A percentile compares a stretch with the other conserved stretches of the same genome.
These are phyloP conservation scores for Boletales sp. DNA, from an alignment of 768 basidiomycete genomes.

Conservation along the genomic window DNA sequence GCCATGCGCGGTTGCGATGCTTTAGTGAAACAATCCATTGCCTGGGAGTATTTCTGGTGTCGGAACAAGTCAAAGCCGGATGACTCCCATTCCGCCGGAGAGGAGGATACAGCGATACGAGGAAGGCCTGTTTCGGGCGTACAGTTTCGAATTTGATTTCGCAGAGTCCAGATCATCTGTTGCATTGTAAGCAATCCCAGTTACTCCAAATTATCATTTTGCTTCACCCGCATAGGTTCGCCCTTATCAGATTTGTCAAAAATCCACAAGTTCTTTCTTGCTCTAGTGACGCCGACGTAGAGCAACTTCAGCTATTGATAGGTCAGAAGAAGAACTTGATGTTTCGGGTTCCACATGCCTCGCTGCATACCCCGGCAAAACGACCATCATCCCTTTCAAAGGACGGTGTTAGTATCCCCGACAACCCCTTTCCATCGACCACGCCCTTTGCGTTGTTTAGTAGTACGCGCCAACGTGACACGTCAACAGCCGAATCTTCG, in stretches of 20 bases:
- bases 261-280: conserved; percentile 68
- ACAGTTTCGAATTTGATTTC: conserved; percentile 44
- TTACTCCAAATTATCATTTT: not conserved
- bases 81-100: conserved; percentile 43
- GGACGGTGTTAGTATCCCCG: conserved; percentile 33
- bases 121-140: conserved; percentile 48
- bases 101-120: conserved; percentile 52
- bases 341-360: conserved; percentile 36
- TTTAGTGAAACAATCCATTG: conserved; percentile 50
- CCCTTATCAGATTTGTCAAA: conserved; percentile 56
- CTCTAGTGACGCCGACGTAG: conserved; percentile 70
- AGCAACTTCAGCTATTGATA: conserved; percentile 54
- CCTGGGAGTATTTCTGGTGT: conserved; percentile 43
- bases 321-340: not conserved
- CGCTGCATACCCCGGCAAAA: conserved; percentile 55
- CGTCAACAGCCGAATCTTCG: conserved; percentile 51
- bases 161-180: conserved; percentile 51
- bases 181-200: not conserved
- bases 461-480: conserved; percentile 58
- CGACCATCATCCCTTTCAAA: conserved; percentile 43
- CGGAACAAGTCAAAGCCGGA: conserved; percentile 40
- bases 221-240: conserved; percentile 52
- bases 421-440: conserved; percentile 9
- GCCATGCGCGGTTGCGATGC: conserved; percentile 43
- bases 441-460: conserved; percentile 38